phyloP scores from a whole-genome alignment of 2,329 filamentous ascomycete species.

The Trichoderma asperellum region DNA sequence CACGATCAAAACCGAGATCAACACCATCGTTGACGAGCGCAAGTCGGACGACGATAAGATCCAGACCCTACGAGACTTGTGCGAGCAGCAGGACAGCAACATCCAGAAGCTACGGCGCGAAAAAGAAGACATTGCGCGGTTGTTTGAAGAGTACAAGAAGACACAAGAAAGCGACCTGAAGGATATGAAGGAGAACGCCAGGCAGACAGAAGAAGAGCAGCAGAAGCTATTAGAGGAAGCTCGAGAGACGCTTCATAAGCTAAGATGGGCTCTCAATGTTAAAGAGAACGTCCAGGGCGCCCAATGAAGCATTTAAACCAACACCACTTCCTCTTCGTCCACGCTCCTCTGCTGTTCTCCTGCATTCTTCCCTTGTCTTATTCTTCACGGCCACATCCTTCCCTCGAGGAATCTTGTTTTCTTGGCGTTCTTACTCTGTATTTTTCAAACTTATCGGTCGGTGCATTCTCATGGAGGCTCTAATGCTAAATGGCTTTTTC shows the following conservation, averaged over 20 bases:
- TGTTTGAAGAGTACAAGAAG: constrained; percentile 67
- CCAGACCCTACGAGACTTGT: constrained; percentile 66
- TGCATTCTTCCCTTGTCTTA: neutral
- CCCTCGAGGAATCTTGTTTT: neutral
- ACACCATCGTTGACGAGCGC: constrained; percentile 58
- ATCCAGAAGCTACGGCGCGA: constrained; percentile 62
- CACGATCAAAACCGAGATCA: constrained; percentile 58
- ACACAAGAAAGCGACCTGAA: constrained; percentile 65
- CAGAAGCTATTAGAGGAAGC: constrained; percentile 61
- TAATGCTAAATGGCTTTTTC: constrained; percentile 21
- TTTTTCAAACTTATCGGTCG: neutral
- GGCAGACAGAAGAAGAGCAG: constrained; percentile 63
- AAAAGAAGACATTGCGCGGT: constrained; percentile 62
- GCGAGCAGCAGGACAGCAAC: constrained; percentile 73
- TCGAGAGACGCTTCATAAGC: constrained; percentile 64
- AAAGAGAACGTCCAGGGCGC: constrained; percentile 64
- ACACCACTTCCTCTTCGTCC: neutral
- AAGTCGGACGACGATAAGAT: constrained; percentile 66
- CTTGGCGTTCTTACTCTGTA: constrained; percentile 11
- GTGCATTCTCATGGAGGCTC: constrained; percentile 23
- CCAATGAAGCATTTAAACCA: constrained; percentile 43
- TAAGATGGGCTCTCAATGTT: constrained; percentile 73
- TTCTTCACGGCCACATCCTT: constrained; percentile 1
- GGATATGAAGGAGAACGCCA: constrained; percentile 62
- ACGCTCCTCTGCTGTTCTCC: neutral